Conservation (phyloP, 805 yeast genomes). For the Pichia ethanolica region DNA sequence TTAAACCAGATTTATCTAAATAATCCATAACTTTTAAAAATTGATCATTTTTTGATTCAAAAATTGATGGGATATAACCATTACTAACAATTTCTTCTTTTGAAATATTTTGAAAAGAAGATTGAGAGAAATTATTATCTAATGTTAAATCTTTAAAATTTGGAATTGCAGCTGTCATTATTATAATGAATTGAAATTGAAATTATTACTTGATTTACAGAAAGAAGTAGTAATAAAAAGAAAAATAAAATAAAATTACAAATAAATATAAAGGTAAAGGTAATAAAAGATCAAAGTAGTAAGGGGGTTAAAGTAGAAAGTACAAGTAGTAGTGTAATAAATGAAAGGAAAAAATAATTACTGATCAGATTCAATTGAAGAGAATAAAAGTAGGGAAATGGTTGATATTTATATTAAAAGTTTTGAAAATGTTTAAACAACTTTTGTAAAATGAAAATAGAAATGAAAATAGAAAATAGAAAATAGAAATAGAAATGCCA, state of each 20-base stretch:
- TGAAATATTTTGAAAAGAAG: slow-evolving; percentile 28
- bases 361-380: no score
- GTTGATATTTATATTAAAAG: no score
- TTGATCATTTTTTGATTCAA: slow-evolving; percentile 75
- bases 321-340: neutral
- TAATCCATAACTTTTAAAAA: slow-evolving; percentile 74
- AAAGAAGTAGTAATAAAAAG: neutral
- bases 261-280: neutral
- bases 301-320: neutral
- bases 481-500: no score
- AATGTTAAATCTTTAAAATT: slow-evolving; percentile 20
- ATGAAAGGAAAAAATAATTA: neutral
- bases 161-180: slow-evolving; percentile 7
- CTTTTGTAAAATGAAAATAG: no score
- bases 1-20: slow-evolving; percentile 76
- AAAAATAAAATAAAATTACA: neutral
- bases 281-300: neutral
- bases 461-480: no score
- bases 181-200: neutral
- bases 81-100: slow-evolving; percentile 24
- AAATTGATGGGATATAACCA: slow-evolving; percentile 72
- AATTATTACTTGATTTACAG: neutral
- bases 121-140: slow-evolving; percentile 30
- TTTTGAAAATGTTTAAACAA: no score
- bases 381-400: neutral